phyloP scores from a whole-genome alignment of 257 asterid genomes.

The Rehmannia glutinosa region DNA sequence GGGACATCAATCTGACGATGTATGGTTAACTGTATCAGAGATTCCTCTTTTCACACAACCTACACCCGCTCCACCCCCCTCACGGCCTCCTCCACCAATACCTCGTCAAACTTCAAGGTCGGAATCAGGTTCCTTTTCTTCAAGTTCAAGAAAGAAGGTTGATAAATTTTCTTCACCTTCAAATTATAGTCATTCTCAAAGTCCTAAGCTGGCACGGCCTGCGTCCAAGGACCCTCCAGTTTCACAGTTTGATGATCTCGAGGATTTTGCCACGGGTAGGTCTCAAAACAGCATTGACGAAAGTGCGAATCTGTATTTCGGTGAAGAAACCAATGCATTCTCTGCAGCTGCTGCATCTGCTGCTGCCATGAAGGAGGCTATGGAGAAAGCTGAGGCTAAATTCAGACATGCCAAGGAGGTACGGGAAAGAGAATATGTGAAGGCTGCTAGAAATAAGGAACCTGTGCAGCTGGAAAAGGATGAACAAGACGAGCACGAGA shows the following conservation, averaged over 20 bases:
- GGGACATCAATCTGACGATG: constrained; percentile 44
- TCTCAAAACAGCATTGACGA: constrained; percentile 35
- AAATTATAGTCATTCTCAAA: constrained; percentile 42
- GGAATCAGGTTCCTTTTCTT: constrained; percentile 35
- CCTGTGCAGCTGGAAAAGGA: constrained; percentile 35
- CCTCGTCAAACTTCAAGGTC: constrained; percentile 41
- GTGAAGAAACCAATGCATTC: constrained; percentile 46
- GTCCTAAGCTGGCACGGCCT: constrained; percentile 43
- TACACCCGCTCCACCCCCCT: constrained; percentile 77
- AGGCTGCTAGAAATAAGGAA: constrained; percentile 61
- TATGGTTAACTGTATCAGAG: constrained; percentile 77
- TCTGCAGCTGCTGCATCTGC: constrained; percentile 81
- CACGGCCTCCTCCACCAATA: constrained; percentile 75
- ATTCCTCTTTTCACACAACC: constrained; percentile 77
- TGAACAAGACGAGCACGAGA: constrained; percentile 45
- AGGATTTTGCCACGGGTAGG: constrained; percentile 61
- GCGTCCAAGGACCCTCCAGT: constrained; percentile 40
- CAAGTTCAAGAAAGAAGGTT: constrained; percentile 45
- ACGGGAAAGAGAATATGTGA: constrained; percentile 70
- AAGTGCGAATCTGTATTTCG: constrained; percentile 28
- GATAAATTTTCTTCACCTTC: constrained; percentile 47
- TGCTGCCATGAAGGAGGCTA: constrained; percentile 89
- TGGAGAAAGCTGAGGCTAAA: constrained; percentile 86
- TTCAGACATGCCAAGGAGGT: constrained; percentile 83
- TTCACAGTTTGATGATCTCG: constrained; percentile 67